Base-by-base conservation (phyloP, 768 basidiomycete genomes). In the Tephrocybe sp. region DNA sequence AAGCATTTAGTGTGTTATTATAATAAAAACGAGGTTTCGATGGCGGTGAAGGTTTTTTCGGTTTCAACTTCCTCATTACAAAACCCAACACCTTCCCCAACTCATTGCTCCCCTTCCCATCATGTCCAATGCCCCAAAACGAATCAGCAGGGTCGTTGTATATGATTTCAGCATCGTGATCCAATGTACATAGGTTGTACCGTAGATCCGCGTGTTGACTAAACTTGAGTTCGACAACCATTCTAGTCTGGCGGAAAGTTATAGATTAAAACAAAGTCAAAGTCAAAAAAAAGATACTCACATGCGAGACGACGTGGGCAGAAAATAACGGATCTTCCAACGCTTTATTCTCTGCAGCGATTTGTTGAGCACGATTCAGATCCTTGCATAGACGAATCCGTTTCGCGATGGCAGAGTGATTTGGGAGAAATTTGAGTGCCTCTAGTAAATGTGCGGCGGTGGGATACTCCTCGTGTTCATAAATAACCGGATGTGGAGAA, bases 371-470 rank as follows among this genome's bases (percentile, higher is more conserved):
- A 8, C 21, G 18, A 9, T 6, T 9, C 12, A 72, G 61, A 29
- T 69, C 60, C 7, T 50, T 45, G 47, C 66, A 69, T 1, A n/a
- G 37, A 16, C 86, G 73, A 48, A 91, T 84, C 23, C 58, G 57
- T 47, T 87, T 82, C 10, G 81, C 80, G 15, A 86, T 56, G 0
- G 77, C 75, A 0, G 77, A 79, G 2, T 70, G 69, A 18, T 70
- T 63, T 2, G 73, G 71, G 30, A 80, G 58, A 63, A 82, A 91
- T 62, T 86, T 86, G 59, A 86, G 69, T 8, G 88, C 87, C 64
- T 91, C 87, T 46, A 81, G 76, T n/a, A 91, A 72, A 56, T 91
- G 89, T 57, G 82, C 64, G 9, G 84, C 89, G 1, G 81, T 85
- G 1, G 86, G 86, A 56, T 83, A 92, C 34, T 66, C 63, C 45